phyloP scores from a whole-genome alignment of 352 stramenopile species.

The Globisporangium rhizosaccharum region DNA sequence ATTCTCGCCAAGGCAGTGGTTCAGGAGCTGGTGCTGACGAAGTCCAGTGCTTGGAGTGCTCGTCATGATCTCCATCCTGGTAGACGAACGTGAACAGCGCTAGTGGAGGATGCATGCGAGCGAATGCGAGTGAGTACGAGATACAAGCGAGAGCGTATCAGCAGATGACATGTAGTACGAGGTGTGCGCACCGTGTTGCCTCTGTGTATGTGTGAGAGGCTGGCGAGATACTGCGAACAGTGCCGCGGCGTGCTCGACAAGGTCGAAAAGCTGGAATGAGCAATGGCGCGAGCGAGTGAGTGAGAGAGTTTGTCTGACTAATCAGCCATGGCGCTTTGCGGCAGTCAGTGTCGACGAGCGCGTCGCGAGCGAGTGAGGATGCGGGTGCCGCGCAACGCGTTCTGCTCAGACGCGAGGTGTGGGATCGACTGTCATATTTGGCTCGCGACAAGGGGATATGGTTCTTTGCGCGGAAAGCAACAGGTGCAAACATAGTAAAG shows the following conservation, averaged over 20 bases:
- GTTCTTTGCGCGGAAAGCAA: neutral
- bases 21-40: neutral
- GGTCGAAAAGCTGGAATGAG: neutral
- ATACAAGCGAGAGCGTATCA: neutral
- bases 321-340: neutral
- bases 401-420: neutral
- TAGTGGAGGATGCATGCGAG: too few relatives aligned
- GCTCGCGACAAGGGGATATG: neutral
- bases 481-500: too few relatives aligned
- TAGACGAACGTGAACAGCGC: too few relatives aligned
- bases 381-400: neutral
- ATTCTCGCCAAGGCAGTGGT: neutral
- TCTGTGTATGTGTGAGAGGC: neutral
- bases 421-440: neutral
- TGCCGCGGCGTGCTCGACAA: neutral
- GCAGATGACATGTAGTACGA: too few relatives aligned
- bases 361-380: neutral
- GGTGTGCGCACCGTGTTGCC: too few relatives aligned
- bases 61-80: neutral
- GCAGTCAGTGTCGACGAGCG: neutral
- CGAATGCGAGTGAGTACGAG: neutral
- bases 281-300: neutral
- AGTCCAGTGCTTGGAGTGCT: neutral
- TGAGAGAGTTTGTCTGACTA: neutral
- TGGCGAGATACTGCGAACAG: neutral